These are phyloP conservation scores for Madurella mycetomatis DNA, from an alignment of 2,329 filamentous ascomycete genomes.

Conservation along the genomic window DNA sequence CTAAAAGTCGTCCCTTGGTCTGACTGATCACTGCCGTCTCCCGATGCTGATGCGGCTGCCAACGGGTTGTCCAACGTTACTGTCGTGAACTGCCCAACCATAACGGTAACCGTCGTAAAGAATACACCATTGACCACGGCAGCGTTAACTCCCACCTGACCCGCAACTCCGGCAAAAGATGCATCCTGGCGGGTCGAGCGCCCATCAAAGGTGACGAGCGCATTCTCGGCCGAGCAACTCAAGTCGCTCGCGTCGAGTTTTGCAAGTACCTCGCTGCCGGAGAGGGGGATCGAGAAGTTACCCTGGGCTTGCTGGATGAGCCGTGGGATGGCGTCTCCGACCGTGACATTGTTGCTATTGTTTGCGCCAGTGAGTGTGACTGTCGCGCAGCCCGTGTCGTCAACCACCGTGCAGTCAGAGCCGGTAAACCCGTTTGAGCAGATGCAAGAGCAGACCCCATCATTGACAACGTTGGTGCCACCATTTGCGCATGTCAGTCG, in stretches of 20 bases:
- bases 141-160: slow-evolving; percentile 13
- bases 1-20: slow-evolving; percentile 21
- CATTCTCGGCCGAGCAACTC: slow-evolving; percentile 80
- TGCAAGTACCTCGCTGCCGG: slow-evolving; percentile 63
- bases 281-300: slow-evolving; percentile 74
- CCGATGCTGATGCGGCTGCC: slow-evolving; percentile 15
- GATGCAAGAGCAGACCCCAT: slow-evolving; percentile 73
- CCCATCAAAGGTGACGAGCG: slow-evolving; percentile 78
- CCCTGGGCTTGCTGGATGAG: slow-evolving; percentile 60
- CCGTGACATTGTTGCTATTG: slow-evolving; percentile 62
- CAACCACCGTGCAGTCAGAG: slow-evolving; percentile 45
- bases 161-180: not conserved
- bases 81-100: slow-evolving; percentile 25
- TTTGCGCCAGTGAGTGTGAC: slow-evolving; percentile 41
- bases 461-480: slow-evolving; percentile 67
- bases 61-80: slow-evolving; percentile 13
- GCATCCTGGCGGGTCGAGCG: slow-evolving; percentile 35
- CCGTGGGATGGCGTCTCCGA: slow-evolving; percentile 73
- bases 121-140: slow-evolving; percentile 24
- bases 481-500: slow-evolving; percentile 71
- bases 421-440: slow-evolving; percentile 83
- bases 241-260: slow-evolving; percentile 72
- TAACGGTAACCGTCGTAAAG: slow-evolving; percentile 32
- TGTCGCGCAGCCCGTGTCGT: slow-evolving; percentile 50
- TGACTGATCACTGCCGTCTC: not conserved